A percentile compares a stretch with the other conserved stretches of the same genome.
phyloP scores from a whole-genome alignment of 2,329 filamentous ascomycete species.

The Tolypocladium tundrense region DNA sequence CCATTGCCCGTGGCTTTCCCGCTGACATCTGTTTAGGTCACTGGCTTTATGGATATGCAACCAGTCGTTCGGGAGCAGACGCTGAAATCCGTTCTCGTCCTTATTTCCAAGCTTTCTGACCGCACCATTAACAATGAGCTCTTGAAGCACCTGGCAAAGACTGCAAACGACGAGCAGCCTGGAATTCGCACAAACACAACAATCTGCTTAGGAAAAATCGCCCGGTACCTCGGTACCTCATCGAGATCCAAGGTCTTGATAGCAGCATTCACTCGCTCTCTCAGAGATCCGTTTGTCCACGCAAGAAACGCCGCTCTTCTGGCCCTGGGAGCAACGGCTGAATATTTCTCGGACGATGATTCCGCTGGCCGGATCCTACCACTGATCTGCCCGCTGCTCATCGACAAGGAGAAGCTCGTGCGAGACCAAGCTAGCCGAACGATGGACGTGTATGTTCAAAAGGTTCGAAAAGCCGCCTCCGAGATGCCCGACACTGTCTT shows the following conservation, averaged over 20 bases:
- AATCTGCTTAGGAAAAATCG: constrained; percentile 93
- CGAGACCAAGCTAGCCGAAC: constrained; percentile 88
- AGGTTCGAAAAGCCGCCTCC: constrained; percentile 67
- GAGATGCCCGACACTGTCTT: constrained; percentile 72
- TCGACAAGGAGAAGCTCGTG: constrained; percentile 93
- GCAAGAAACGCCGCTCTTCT: constrained; percentile 82
- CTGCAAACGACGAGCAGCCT: constrained; percentile 93
- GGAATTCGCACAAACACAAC: constrained; percentile 97
- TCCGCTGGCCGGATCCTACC: constrained; percentile 77
- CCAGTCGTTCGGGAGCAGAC: constrained; percentile 93
- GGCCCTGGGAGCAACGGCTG: constrained; percentile 74
- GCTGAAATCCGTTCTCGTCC: constrained; percentile 80
- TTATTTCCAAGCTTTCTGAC: constrained; percentile 85
- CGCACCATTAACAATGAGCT: constrained; percentile 89
- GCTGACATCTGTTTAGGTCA: constrained; percentile 46
- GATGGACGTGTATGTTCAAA: constrained; percentile 73
- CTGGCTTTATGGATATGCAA: constrained; percentile 85
- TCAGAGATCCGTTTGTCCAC: constrained; percentile 90
- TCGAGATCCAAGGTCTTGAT: constrained; percentile 83
- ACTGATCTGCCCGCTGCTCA: constrained; percentile 68
- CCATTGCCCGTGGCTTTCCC: neutral
- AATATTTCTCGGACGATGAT: constrained; percentile 84
- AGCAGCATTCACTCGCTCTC: constrained; percentile 80
- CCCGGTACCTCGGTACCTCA: constrained; percentile 69
- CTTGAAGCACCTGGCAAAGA: constrained; percentile 82